Percentiles rank a stretch among this genome's conserved stretches.
phyloP scores from a whole-genome alignment of 2,329 filamentous ascomycete species.

The Akanthomyces uredinophilus region DNA sequence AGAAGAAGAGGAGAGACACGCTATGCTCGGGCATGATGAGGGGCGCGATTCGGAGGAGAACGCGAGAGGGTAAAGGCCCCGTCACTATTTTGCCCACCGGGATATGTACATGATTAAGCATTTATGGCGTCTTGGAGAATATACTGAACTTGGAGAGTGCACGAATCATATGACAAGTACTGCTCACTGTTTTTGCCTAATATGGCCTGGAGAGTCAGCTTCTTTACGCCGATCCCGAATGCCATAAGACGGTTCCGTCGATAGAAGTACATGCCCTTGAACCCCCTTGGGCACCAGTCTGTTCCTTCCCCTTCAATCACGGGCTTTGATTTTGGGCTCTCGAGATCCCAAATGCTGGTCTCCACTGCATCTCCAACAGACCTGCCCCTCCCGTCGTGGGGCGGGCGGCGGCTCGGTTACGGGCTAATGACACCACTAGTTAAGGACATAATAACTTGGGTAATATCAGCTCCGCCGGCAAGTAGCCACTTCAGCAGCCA shows the following conservation, averaged over 20 bases:
- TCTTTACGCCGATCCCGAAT: slow-evolving; percentile 20
- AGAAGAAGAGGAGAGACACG: slow-evolving; percentile 22
- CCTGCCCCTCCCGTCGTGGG: no score
- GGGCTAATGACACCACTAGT: no score
- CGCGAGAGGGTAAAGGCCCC: not conserved
- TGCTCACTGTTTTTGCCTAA: slow-evolving; percentile 16
- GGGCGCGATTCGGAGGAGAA: slow-evolving; percentile 16
- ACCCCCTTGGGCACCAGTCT: slow-evolving; percentile 28
- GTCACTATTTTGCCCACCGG: not conserved
- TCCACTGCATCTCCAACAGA: no score
- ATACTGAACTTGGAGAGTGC: not conserved
- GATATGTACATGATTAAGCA: not conserved
- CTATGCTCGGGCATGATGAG: slow-evolving; percentile 25
- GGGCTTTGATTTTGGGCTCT: slow-evolving; percentile 26
- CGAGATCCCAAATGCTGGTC: slow-evolving; percentile 15
- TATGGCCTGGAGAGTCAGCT: not conserved
- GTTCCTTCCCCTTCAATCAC: slow-evolving; percentile 36
- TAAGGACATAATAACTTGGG: no score
- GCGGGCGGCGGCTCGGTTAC: no score
- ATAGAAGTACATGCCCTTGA: slow-evolving; percentile 23
- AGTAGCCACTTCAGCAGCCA: no score
- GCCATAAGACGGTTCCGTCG: slow-evolving; percentile 23
- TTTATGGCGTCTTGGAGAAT: not conserved
- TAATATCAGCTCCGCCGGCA: no score
- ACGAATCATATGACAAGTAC: not conserved